Conservation (phyloP, 768 basidiomycete genomes). For the Boletus coccyginus region DNA sequence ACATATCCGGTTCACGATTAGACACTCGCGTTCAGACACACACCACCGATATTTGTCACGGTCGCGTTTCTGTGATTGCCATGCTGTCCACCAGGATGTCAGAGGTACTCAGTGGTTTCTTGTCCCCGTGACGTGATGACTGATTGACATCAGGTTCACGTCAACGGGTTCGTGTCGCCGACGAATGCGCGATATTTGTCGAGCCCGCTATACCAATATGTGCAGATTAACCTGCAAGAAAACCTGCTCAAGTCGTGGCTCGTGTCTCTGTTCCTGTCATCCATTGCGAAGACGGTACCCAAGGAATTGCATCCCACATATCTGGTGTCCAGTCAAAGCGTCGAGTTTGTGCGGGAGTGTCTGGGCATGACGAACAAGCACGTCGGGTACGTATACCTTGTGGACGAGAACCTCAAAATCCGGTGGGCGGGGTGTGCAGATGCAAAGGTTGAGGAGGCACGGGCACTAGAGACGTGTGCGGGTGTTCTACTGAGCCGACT, state of each 20-base stretch:
- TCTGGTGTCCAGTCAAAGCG: slow-evolving; percentile 76
- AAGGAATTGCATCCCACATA: slow-evolving; percentile 64
- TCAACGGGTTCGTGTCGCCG: slow-evolving; percentile 61
- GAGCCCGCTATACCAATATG: slow-evolving; percentile 64
- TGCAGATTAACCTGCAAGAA: slow-evolving; percentile 92
- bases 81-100: slow-evolving; percentile 87
- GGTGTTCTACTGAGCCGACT: slow-evolving; percentile 65
- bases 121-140: neutral
- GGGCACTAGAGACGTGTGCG: slow-evolving; percentile 64
- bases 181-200: slow-evolving; percentile 51
- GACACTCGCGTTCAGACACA: slow-evolving; percentile 54
- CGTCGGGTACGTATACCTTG: slow-evolving; percentile 88
- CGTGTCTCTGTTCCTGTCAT: slow-evolving; percentile 78
- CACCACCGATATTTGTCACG: slow-evolving; percentile 74
- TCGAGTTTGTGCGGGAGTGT: slow-evolving; percentile 82
- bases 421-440: slow-evolving; percentile 93
- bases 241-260: slow-evolving; percentile 91
- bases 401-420: slow-evolving; percentile 81
- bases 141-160: slow-evolving; percentile 58
- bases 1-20: slow-evolving; percentile 73
- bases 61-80: slow-evolving; percentile 74
- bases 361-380: slow-evolving; percentile 87
- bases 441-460: slow-evolving; percentile 69
- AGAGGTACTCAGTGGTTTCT: slow-evolving; percentile 50
- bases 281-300: slow-evolving; percentile 67